These are phyloP conservation scores for Volvox africanus DNA, from an alignment of 139 green algal species.

Conservation along the genomic window DNA sequence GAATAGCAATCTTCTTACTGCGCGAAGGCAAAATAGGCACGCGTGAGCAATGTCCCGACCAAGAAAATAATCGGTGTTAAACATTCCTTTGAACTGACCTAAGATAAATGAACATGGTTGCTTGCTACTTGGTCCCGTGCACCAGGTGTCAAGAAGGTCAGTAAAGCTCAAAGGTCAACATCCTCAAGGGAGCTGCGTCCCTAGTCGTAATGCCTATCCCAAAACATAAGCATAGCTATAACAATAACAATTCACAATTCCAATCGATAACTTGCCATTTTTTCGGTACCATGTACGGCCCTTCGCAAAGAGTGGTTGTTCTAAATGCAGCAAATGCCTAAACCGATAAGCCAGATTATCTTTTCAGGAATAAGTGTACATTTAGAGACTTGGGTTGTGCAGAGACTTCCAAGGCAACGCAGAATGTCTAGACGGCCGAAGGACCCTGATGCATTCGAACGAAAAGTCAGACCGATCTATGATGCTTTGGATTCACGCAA, in stretches of 20 bases:
- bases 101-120: constrained; percentile 70
- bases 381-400: background rate
- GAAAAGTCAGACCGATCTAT: constrained; percentile 79
- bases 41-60: background rate
- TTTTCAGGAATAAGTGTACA: no score
- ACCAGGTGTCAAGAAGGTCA: background rate
- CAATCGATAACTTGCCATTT: background rate
- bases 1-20: constrained; percentile 93
- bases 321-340: background rate
- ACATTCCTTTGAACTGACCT: constrained; percentile 11
- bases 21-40: background rate
- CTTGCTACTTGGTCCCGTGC: background rate
- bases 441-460: constrained; percentile 67
- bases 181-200: background rate
- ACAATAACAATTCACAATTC: no score
- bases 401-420: background rate
- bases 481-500: constrained; percentile 83
- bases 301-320: background rate
- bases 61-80: background rate
- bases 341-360: no score
- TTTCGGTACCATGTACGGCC: background rate
- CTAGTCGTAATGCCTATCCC: no score
- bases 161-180: constrained; percentile 2
- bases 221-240: no score
- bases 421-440: constrained; percentile 20